Percentiles rank a stretch among this genome's conserved stretches.
Evolutionary conservation across 2,329 filamentous ascomycete species (phyloP).

Genomic region (Akanthomyces dipterigenus): DNA sequence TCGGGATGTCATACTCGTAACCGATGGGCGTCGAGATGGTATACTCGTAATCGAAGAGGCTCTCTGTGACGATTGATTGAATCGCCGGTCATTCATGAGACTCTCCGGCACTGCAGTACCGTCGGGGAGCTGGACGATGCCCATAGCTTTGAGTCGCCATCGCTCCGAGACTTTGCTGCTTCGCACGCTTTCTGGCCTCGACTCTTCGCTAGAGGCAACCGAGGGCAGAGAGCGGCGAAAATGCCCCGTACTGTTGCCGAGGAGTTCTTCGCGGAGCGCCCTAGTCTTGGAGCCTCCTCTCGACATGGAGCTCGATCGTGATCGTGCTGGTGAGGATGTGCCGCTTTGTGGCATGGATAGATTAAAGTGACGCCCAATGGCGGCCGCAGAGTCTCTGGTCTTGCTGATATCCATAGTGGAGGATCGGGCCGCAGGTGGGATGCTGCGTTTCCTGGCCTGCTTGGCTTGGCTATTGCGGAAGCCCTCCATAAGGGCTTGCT

Average conservation of each 20-base stretch:
- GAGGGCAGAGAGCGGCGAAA: conserved; percentile 36
- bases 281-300: conserved; percentile 28
- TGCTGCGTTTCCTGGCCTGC: background rate
- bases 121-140: conserved; percentile 46
- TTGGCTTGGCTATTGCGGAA: conserved; percentile 3
- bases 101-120: conserved; percentile 47
- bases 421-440: conserved; percentile 18
- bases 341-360: conserved; percentile 14
- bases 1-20: background rate
- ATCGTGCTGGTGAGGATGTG: conserved; percentile 15
- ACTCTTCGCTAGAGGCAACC: conserved; percentile 21
- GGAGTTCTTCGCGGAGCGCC: conserved; percentile 29
- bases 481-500: conserved; percentile 10
- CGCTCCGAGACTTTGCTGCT: conserved; percentile 35
- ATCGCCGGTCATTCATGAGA: conserved; percentile 39
- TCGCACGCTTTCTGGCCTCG: conserved; percentile 20
- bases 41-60: background rate
- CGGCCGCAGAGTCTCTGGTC: conserved; percentile 13
- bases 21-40: conserved; percentile 4
- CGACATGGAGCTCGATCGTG: conserved; percentile 15
- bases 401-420: background rate
- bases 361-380: conserved; percentile 15
- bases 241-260: conserved; percentile 22
- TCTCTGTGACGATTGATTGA: conserved; percentile 11
- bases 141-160: conserved; percentile 44